These are phyloP conservation scores for Gossypium australe DNA, from an alignment of 345 rosid genomes.

Conservation along the genomic window DNA sequence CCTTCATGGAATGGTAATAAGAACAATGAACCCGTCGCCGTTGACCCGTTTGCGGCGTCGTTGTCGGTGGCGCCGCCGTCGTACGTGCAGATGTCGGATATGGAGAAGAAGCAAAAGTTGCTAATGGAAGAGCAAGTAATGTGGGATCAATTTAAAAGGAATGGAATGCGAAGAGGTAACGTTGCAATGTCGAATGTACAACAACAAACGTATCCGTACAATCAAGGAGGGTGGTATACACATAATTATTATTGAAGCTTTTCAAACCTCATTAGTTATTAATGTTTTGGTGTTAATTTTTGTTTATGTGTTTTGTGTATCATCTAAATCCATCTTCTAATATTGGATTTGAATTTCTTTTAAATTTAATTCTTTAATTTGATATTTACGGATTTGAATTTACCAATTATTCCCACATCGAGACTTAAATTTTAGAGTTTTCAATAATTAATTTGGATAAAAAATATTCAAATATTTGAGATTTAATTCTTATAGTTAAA, in stretches of 20 bases:
- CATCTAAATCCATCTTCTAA: too few species aligned
- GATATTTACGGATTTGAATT: too few species aligned
- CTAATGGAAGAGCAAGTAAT: slow-evolving; percentile 49
- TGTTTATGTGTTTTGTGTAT: neutral
- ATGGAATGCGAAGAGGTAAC: slow-evolving; percentile 48
- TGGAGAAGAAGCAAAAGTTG: slow-evolving; percentile 54
- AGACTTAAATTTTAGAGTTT: rapidly evolving
- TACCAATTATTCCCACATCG: rapidly evolving
- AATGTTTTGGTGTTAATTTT: neutral
- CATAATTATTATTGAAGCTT: slow-evolving; percentile 16
- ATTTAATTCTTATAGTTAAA: too few species aligned
- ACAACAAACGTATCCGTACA: slow-evolving; percentile 20
- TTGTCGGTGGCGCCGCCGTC: slow-evolving; percentile 40
- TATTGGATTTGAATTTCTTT: too few species aligned
- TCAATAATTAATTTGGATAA: too few species aligned
- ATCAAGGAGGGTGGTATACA: slow-evolving; percentile 26
- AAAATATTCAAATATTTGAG: too few species aligned
- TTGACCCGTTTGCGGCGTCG: slow-evolving; percentile 61
- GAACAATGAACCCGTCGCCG: neutral
- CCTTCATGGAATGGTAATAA: slow-evolving; percentile 8
- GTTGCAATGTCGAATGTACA: slow-evolving; percentile 27
- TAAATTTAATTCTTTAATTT: too few species aligned
- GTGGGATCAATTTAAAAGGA: slow-evolving; percentile 50
- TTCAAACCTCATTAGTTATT: neutral
- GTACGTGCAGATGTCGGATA: slow-evolving; percentile 56